Base-by-base conservation (phyloP, 768 basidiomycete species). In the Collybiopsis luxurians region DNA sequence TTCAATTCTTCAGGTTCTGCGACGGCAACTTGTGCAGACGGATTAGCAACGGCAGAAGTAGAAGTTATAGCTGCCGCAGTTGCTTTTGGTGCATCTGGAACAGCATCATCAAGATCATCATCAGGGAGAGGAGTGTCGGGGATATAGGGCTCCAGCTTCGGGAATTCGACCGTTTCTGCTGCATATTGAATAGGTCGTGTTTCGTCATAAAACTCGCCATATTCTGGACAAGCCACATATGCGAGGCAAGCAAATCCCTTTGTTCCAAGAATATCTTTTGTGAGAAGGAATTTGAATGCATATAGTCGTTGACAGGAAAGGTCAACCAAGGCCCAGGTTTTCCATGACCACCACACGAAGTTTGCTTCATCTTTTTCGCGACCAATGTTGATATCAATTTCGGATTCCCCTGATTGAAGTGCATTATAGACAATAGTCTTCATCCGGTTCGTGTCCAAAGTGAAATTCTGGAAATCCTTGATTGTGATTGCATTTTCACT, bases 261-360 rank as follows among this genome's bases (percentile, higher is more conserved):
- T 48, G 60, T 62, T 0, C 58, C 43, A 1, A 65, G 66, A 19
- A 56, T 61, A 15, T 64, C 68, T 60, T 73, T 67, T 15, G 66
- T 63, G 27, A 76, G 31, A 28, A 74, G 62, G 30, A 76, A 63
- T 58, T 76, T 76, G 66, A 76, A 70, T 1, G 72, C 75, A 42
- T 76, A 76, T 6, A 76, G 71, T 0, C 71, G 62, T 17, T 69
- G 66, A 59, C 75, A 76, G 17, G 73, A 73, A 26, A 73, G 66
- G 54, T 76, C 75, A 24, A 76, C 65, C 38, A 76, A 60, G 4
- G 74, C 75, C 65, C 66, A 76, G 3, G 69, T 69, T 2, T 63
- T 62, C 75, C 75, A 75, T 45, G 71, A 66, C 72, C 72, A 76
- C 61, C 51, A 11, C 64, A 58, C 45, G 60, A 66, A 52, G 71